Evolutionary conservation across 2,329 filamentous ascomycete genomes (phyloP).

Genomic region (Scolecobasidium constrictum): DNA sequence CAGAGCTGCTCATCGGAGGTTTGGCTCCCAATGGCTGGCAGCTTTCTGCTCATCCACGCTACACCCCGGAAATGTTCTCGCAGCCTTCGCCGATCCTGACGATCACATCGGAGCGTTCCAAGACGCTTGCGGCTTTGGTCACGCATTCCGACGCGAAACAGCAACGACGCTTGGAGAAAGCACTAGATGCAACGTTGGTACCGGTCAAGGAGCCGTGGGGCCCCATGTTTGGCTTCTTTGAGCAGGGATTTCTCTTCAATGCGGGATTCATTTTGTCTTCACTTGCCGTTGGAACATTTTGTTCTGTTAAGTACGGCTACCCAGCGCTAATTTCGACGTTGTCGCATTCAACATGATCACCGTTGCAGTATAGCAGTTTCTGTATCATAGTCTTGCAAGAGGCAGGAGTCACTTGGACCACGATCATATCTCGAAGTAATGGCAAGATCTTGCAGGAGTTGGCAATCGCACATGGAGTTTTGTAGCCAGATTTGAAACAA

Average conservation of each 20-base stretch:
- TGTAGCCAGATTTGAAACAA: no score
- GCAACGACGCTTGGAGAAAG: conserved; percentile 7
- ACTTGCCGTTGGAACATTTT: neutral
- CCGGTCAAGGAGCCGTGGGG: conserved; percentile 23
- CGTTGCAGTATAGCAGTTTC: no score
- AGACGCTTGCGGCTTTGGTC: conserved; percentile 8
- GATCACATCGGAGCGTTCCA: conserved; percentile 9
- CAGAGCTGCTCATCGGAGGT: conserved; percentile 37
- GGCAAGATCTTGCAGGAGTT: no score
- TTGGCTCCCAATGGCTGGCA: conserved; percentile 22
- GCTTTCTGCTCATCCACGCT: conserved; percentile 23
- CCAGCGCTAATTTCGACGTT: neutral
- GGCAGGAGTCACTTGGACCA: no score
- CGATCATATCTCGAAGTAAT: no score
- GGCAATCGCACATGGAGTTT: no score
- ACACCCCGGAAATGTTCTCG: conserved; percentile 34
- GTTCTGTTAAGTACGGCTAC: neutral
- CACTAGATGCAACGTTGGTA: conserved; percentile 13
- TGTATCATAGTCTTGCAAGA: no score
- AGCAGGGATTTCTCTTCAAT: conserved; percentile 18
- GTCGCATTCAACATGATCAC: no score
- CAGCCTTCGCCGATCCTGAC: conserved; percentile 31
- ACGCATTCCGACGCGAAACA: conserved; percentile 12
- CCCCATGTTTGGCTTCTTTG: conserved; percentile 26
- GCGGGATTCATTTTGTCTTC: neutral